Evolutionary conservation across 1,284 basidiomycete genomes (phyloP).

Genomic region (Ganoderma lucidum): DNA sequence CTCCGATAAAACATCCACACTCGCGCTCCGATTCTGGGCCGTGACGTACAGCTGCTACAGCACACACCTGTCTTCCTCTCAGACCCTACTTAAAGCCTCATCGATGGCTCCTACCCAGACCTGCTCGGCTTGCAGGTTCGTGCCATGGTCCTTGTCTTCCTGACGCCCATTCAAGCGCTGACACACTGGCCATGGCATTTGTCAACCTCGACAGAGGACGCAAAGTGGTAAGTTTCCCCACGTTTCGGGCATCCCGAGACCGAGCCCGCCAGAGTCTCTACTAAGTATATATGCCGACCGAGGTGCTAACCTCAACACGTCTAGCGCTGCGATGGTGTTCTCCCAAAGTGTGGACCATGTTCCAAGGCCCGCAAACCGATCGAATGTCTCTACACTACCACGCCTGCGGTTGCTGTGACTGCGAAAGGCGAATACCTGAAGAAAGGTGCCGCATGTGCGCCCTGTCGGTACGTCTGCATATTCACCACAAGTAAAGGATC

Average conservation of each 20-base stretch:
- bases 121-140: conserved; percentile 39
- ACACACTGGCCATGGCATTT: not conserved
- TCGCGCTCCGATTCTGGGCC: not conserved
- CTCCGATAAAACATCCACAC: not conserved
- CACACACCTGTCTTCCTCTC: conserved; percentile 1
- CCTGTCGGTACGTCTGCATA: conserved; percentile 35
- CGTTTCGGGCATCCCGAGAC: conserved; percentile 1
- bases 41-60: not conserved
- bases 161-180: not conserved
- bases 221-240: conserved; percentile 34
- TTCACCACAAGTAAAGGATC: not conserved
- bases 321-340: conserved; percentile 39
- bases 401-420: conserved; percentile 19
- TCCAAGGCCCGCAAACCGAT: conserved; percentile 37
- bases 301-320: conserved; percentile 9
- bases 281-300: not conserved
- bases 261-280: conserved; percentile 2
- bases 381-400: conserved; percentile 34
- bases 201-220: conserved; percentile 28
- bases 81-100: not conserved
- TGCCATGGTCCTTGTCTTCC: not conserved
- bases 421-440: conserved; percentile 38
- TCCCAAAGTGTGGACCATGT: conserved; percentile 38
- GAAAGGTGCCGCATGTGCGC: conserved; percentile 40
- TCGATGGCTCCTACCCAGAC: conserved; percentile 30